Evolutionary conservation across 2,329 filamentous ascomycete species (phyloP).

Genomic region (Diaporthe helianthi): DNA sequence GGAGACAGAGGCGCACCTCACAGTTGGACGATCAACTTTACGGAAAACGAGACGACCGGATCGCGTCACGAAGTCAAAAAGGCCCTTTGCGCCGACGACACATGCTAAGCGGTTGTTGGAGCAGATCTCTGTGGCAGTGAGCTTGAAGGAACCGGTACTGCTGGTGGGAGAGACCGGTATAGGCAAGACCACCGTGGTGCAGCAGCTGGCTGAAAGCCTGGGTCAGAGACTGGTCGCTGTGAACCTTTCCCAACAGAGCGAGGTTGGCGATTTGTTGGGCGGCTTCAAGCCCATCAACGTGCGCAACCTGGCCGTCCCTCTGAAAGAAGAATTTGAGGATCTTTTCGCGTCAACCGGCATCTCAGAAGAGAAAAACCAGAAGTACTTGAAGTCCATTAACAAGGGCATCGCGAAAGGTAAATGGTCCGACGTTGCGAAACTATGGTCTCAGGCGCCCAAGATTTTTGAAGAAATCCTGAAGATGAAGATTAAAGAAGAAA

Average conservation of each 20-base stretch:
- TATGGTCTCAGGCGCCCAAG: constrained; percentile 88
- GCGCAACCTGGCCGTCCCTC: constrained; percentile 82
- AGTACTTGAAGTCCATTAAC: constrained; percentile 80
- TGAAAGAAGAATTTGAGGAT: constrained; percentile 93
- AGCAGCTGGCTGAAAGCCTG: constrained; percentile 85
- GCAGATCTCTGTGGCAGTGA: constrained; percentile 83
- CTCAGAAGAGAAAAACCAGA: constrained; percentile 84
- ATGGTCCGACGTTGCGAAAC: constrained; percentile 84
- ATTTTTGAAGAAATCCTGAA: constrained; percentile 79
- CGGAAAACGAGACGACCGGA: constrained; percentile 63
- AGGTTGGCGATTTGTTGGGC: constrained; percentile 92
- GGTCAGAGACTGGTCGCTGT: constrained; percentile 90
- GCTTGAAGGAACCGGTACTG: constrained; percentile 85
- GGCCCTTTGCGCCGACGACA: constrained; percentile 85
- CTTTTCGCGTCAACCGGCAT: constrained; percentile 87
- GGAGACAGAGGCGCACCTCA: constrained; percentile 63
- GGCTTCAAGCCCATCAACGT: constrained; percentile 97
- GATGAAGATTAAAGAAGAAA: constrained; percentile 57
- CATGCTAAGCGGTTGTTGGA: constrained; percentile 87
- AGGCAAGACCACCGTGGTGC: constrained; percentile 95
- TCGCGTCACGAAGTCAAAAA: constrained; percentile 58
- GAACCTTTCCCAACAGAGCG: constrained; percentile 97
- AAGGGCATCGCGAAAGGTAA: constrained; percentile 83
- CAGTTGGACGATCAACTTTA: constrained; percentile 71
- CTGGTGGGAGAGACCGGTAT: constrained; percentile 99